These are phyloP conservation scores for Pyrenophora tritici-repentis DNA, from an alignment of 2,329 filamentous ascomycete species.

Conservation along the genomic window DNA sequence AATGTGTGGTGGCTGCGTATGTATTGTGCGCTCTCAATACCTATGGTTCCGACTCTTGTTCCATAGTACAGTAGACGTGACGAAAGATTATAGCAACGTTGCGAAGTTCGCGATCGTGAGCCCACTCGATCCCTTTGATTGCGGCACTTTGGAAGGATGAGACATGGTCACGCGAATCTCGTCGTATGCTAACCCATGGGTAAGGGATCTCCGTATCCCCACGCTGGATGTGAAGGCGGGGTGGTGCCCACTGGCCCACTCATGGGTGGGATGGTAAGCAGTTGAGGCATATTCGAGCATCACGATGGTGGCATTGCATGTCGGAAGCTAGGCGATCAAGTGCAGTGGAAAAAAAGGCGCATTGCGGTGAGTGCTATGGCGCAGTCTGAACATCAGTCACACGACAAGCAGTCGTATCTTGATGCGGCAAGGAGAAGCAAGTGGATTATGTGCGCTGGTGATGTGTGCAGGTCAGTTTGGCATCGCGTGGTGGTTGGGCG, in stretches of 20 bases:
- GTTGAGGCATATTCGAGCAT: not conserved
- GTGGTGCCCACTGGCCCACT: too few species aligned
- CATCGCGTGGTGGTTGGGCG: too few species aligned
- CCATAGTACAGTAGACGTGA: too few species aligned
- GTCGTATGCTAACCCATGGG: not conserved
- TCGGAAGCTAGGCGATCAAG: not conserved
- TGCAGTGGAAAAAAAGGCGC: too few species aligned
- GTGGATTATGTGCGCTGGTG: slow-evolving; percentile 3
- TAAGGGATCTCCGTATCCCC: too few species aligned
- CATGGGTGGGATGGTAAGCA: not conserved
- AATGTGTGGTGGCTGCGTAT: not conserved
- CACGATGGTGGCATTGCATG: not conserved
- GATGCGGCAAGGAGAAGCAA: slow-evolving; percentile 7
- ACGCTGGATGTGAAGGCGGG: not conserved
- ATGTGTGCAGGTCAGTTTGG: slow-evolving; percentile 1
- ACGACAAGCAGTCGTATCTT: slow-evolving; percentile 3
- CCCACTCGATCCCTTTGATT: not conserved
- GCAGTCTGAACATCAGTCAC: not conserved
- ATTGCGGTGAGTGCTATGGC: not conserved
- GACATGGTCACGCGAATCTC: slow-evolving; percentile 10
- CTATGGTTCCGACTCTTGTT: too few species aligned
- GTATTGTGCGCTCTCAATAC: too few species aligned
- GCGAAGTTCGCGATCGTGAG: too few species aligned
- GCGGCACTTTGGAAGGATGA: not conserved
- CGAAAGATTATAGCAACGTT: too few species aligned